Conservation (phyloP, 1,284 basidiomycete genomes). For the Earliella scabrosa region DNA sequence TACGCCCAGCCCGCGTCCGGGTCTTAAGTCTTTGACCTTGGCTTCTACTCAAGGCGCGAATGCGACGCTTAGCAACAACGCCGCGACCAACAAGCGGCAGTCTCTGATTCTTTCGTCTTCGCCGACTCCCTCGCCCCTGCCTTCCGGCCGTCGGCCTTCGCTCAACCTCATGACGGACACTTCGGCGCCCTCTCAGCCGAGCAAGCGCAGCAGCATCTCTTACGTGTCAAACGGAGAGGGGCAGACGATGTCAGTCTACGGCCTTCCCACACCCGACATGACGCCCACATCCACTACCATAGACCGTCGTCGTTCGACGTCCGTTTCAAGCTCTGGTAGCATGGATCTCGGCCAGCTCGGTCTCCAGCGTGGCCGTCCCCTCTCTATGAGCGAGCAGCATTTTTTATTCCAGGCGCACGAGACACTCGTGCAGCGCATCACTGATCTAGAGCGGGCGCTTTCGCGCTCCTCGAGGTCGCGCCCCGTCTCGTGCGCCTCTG, state of each 20-base stretch:
- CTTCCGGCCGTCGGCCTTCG: constrained; percentile 33
- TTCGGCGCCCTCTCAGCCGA: constrained; percentile 17
- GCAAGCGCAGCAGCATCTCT: constrained; percentile 66
- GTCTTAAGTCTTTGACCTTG: constrained; percentile 55
- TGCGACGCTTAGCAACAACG: constrained; percentile 31
- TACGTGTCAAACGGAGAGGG: constrained; percentile 61
- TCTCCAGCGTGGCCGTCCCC: constrained; percentile 44
- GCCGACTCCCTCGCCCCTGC: constrained; percentile 25
- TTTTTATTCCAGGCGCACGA: constrained; percentile 84
- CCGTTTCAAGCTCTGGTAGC: constrained; percentile 29
- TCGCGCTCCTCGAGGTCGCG: constrained; percentile 50
- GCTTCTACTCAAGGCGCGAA: constrained; percentile 38
- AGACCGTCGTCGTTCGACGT: constrained; percentile 24
- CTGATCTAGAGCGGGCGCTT: constrained; percentile 75
- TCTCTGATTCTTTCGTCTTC: constrained; percentile 32
- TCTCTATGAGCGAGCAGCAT: constrained; percentile 72
- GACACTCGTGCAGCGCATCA: constrained; percentile 76
- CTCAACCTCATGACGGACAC: constrained; percentile 33
- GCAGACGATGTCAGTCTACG: constrained; percentile 43
- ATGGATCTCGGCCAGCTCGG: constrained; percentile 34
- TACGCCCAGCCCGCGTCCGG: constrained; percentile 48
- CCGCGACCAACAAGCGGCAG: constrained; percentile 30
- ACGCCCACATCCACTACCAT: constrained; percentile 59
- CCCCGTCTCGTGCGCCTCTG: constrained; percentile 58
- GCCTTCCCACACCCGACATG: constrained; percentile 72